A percentile compares a stretch with the other conserved stretches of the same genome.
Conservation (phyloP, 2,329 filamentous ascomycete genomes). For the Arthrobotrys entomopaga region DNA sequence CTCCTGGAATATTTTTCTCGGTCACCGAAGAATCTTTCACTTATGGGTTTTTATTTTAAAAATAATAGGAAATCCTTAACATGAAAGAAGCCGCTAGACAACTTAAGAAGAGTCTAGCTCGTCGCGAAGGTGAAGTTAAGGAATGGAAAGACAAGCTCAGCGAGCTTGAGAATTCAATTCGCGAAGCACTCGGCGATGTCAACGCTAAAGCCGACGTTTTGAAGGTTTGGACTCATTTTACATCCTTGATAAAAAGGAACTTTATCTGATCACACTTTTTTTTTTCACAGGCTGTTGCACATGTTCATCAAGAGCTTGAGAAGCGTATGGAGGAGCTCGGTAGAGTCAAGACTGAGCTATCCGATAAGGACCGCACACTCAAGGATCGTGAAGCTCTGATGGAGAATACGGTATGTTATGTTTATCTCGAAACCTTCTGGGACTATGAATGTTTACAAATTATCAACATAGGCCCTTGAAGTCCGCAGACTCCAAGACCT, state of each 20-base stretch:
- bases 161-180: conserved; percentile 87
- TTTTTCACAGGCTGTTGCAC: conserved; percentile 75
- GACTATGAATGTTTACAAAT: conserved; percentile 21
- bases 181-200: conserved; percentile 86
- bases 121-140: conserved; percentile 85
- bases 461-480: conserved; percentile 77
- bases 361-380: conserved; percentile 91
- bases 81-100: conserved; percentile 87
- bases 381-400: conserved; percentile 88
- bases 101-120: conserved; percentile 82
- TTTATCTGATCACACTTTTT: too few species aligned
- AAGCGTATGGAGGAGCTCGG: conserved; percentile 85
- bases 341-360: conserved; percentile 76
- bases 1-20: not conserved
- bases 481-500: conserved; percentile 84
- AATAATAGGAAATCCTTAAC: conserved; percentile 75
- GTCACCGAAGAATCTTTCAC: too few species aligned
- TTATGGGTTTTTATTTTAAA: too few species aligned
- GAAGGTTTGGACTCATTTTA: conserved; percentile 68
- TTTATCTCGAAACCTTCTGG: conserved; percentile 1
- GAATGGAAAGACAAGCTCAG: conserved; percentile 91
- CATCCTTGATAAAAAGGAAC: conserved; percentile 22
- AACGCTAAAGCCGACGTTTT: conserved; percentile 85
- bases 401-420: conserved; percentile 65
- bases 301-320: conserved; percentile 87